Evolutionary conservation across 331 rosid species (phyloP).

Genomic region (Spiraea crenata): DNA sequence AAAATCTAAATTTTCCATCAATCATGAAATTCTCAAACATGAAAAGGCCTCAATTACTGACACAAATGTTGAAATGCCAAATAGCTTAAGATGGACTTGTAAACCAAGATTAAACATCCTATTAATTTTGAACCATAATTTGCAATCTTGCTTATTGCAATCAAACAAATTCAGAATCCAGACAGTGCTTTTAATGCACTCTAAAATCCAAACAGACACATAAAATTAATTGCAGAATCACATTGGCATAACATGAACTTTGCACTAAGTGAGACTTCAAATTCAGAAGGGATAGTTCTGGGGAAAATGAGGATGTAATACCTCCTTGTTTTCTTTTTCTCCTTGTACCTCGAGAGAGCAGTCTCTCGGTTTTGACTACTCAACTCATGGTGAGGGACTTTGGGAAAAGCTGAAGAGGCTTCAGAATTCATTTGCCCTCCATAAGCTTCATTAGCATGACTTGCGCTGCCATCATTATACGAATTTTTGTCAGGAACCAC

Average conservation of each 20-base stretch:
- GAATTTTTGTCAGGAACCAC: constrained; percentile 35
- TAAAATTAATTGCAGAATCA: neutral
- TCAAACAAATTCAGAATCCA: neutral
- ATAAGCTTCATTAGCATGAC: constrained; percentile 24
- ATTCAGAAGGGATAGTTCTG: neutral
- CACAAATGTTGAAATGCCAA: neutral
- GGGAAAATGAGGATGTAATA: constrained; percentile 24
- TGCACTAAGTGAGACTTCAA: neutral
- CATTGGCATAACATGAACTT: neutral
- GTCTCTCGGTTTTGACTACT: constrained; percentile 70
- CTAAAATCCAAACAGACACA: neutral
- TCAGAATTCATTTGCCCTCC: constrained; percentile 33
- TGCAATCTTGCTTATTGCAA: neutral
- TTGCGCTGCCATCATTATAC: constrained; percentile 23
- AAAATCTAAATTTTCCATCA: neutral
- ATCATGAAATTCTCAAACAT: neutral
- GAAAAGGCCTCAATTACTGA: neutral
- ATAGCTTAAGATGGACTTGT: too few relatives aligned
- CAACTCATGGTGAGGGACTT: constrained; percentile 46
- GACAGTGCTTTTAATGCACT: neutral
- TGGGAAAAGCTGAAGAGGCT: constrained; percentile 35
- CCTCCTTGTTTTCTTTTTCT: constrained; percentile 91
- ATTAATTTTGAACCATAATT: too few relatives aligned
- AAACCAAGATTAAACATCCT: too few relatives aligned
- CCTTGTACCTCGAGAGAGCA: constrained; percentile 80